Conservation (phyloP, 2,329 filamentous ascomycete species). For the Alternaria angustiovoidea region DNA sequence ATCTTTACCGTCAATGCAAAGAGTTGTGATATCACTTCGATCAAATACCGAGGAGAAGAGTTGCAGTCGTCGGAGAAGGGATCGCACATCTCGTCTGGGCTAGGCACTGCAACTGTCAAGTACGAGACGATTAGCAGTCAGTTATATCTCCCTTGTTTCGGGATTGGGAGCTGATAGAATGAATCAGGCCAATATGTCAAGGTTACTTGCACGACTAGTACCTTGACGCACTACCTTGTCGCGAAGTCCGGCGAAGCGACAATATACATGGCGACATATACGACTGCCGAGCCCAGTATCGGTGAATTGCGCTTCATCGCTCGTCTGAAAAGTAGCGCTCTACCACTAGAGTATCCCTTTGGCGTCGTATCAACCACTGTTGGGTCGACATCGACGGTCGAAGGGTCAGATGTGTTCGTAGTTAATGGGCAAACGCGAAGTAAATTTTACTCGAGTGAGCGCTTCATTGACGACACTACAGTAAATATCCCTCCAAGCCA, state of each 20-base stretch:
- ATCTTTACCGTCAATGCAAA: slow-evolving; percentile 50
- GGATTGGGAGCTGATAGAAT: background rate
- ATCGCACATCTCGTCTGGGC: slow-evolving; percentile 67
- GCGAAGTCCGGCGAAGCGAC: slow-evolving; percentile 67
- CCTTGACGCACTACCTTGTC: slow-evolving; percentile 71
- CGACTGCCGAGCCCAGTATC: slow-evolving; percentile 55
- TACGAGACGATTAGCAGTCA: slow-evolving; percentile 46
- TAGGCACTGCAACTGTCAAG: slow-evolving; percentile 66
- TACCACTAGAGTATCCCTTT: slow-evolving; percentile 49
- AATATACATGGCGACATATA: slow-evolving; percentile 66
- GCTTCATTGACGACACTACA: background rate
- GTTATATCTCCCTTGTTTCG: slow-evolving; percentile 9
- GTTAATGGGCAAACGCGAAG: slow-evolving; percentile 70
- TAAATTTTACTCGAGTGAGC: slow-evolving; percentile 63
- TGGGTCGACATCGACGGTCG: slow-evolving; percentile 61
- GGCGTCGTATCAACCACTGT: slow-evolving; percentile 63
- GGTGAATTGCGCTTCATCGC: slow-evolving; percentile 71
- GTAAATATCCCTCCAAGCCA: background rate
- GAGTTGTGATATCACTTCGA: slow-evolving; percentile 70
- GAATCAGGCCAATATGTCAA: slow-evolving; percentile 61
- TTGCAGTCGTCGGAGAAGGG: slow-evolving; percentile 63
- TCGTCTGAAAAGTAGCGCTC: slow-evolving; percentile 60
- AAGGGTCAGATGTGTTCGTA: slow-evolving; percentile 62
- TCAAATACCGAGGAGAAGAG: slow-evolving; percentile 67
- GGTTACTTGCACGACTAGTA: slow-evolving; percentile 66